A percentile compares a stretch with the other conserved stretches of the same genome.
These are phyloP conservation scores for Dorcoceras hygrometricum DNA, from an alignment of 257 asterid species.

Conservation along the genomic window DNA sequence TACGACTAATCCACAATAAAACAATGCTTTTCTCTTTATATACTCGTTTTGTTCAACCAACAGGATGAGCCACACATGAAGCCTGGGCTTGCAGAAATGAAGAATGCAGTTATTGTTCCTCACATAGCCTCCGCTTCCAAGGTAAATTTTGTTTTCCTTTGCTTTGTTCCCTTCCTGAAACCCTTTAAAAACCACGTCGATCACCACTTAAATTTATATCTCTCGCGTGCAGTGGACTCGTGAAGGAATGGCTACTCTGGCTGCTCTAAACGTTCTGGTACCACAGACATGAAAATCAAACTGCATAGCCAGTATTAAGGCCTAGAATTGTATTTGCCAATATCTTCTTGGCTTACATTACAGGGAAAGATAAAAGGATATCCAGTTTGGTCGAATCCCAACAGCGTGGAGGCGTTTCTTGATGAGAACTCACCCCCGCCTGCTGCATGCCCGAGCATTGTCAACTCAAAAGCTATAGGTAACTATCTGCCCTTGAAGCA, in stretches of 20 bases:
- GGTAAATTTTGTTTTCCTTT: constrained; percentile 40
- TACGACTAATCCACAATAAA: not conserved
- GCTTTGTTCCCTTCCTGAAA: not conserved
- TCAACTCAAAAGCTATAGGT: constrained; percentile 85
- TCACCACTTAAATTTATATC: not conserved
- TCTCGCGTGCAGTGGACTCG: constrained; percentile 83
- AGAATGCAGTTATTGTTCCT: constrained; percentile 88
- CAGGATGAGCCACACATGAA: constrained; percentile 97
- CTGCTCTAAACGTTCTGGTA: constrained; percentile 96
- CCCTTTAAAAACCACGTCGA: not conserved
- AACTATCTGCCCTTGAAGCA: constrained; percentile 8
- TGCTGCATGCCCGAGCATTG: constrained; percentile 91
- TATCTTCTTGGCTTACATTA: constrained; percentile 8
- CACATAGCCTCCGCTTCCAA: constrained; percentile 98
- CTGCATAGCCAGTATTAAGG: not conserved
- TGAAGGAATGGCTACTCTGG: constrained; percentile 97
- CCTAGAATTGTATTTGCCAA: not conserved
- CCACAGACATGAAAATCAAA: not conserved
- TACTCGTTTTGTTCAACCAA: not conserved
- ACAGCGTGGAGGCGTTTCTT: constrained; percentile 69
- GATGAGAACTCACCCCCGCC: constrained; percentile 71
- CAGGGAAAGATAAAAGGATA: constrained; percentile 90
- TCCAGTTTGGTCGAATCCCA: constrained; percentile 73
- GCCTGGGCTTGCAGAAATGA: constrained; percentile 87
- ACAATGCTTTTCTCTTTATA: not conserved